Percentiles rank a stretch among this genome's conserved stretches.
Conservation (phyloP, 345 rosid genomes). For the Gossypium stocksii region DNA sequence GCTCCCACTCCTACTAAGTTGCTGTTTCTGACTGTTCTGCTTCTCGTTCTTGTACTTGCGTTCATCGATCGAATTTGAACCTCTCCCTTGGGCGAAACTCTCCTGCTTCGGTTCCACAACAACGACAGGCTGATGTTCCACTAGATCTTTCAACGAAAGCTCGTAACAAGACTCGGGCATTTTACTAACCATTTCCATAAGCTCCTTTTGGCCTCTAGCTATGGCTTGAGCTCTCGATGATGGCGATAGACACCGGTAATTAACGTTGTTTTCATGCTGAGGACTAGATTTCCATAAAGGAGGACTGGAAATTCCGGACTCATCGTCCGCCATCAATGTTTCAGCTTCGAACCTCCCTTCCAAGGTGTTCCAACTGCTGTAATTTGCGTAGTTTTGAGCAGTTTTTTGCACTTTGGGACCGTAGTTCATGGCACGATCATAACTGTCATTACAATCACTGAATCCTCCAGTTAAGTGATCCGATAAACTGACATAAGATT, state of each 20-base stretch:
- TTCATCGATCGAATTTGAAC: conserved; percentile 17
- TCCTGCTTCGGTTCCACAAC: conserved; percentile 24
- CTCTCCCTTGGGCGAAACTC: conserved; percentile 14
- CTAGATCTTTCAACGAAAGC: conserved; percentile 74
- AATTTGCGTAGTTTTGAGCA: conserved; percentile 3
- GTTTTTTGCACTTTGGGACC: conserved; percentile 5
- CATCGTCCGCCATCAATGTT: conserved; percentile 23
- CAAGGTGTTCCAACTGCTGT: not conserved
- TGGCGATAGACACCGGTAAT: conserved; percentile 61
- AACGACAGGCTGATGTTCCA: conserved; percentile 35
- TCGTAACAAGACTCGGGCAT: conserved; percentile 94
- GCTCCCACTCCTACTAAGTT: conserved; percentile 36
- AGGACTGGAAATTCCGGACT: conserved; percentile 54
- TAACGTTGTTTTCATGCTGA: conserved; percentile 21
- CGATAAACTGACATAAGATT: not conserved
- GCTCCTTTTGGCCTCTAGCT: conserved; percentile 81
- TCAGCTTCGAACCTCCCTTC: not conserved
- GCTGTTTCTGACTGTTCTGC: conserved; percentile 22
- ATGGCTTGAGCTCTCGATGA: conserved; percentile 65
- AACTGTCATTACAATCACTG: not conserved
- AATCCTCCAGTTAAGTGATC: not conserved
- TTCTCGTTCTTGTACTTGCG: conserved; percentile 8
- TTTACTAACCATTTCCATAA: conserved; percentile 82
- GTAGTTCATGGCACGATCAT: not conserved
- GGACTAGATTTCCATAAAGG: conserved; percentile 68